Evolutionary conservation across 345 rosid species (phyloP), one percentile per base, ranked within the genome.

Genomic region (Populus davidiana): DNA sequence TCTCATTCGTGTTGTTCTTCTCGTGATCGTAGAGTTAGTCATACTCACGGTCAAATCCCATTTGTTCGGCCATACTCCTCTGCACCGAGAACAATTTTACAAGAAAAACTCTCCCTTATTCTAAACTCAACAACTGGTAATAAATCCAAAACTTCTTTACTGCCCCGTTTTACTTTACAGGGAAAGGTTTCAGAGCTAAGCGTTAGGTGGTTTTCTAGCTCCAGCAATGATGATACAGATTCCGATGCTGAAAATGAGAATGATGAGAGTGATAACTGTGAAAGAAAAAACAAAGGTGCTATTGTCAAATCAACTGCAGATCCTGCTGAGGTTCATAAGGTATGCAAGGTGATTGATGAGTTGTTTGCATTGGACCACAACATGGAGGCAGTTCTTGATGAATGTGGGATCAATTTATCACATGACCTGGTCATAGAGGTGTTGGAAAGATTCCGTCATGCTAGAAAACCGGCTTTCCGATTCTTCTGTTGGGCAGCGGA

Each of bases 311-410:
- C 91, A 1, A 71, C 59, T 61, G 86, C 82, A 0, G 86, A 90
- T 75, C 87, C 82, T 0, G 68, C 71, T 71, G 95, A 91, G 85
- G 91, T 91, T 25, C 91, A 85, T 74, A 87, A 88, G 77, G 90
- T 93, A 25, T 91, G 98, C 89, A 90, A 89, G 89, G 91, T 92
- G 89, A 93, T 96, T 47, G 92, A 92, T 33, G 97, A 92, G 84
- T 86, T 96, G 86, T 91, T 93, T 56, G 86, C 86, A 1, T 81
- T 91, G 72, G 98, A 96, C 82, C 84, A 92, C 38, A 96, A 96
- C 82, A 89, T 93, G 98, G 98, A 96, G 84, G 91, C 97, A 1
- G 97, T 93, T 78, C 88, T 96, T 47, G 94, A 92, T 78, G 95
- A 88, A 82, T 88, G 88, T 82, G 82, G 89, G 5, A 71, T 93